phyloP scores from a whole-genome alignment of 2,329 filamentous ascomycete genomes.

The Myriosclerotinia curreyana region DNA sequence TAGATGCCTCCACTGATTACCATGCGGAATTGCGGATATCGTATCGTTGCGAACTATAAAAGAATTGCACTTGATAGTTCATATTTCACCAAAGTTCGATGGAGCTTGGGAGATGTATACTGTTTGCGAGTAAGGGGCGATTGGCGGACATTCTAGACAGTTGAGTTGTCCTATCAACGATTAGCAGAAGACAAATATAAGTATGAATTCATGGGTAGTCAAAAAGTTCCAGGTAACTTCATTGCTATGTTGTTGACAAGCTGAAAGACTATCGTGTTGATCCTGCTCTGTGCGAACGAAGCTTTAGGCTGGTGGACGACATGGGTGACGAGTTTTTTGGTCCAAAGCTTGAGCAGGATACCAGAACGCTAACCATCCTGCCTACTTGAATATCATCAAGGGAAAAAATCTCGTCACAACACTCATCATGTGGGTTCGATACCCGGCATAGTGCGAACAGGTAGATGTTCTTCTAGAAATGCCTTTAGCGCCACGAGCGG shows the following conservation, averaged over 20 bases:
- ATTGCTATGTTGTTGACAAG: neutral
- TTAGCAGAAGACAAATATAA: neutral
- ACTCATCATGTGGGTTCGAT: neutral
- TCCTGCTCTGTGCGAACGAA: neutral
- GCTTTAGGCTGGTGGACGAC: neutral
- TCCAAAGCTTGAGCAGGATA: neutral
- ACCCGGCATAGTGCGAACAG: neutral
- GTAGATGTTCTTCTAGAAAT: neutral
- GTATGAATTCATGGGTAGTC: neutral
- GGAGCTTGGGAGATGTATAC: neutral
- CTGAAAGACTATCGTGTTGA: neutral
- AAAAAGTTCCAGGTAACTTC: neutral
- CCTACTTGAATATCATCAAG: neutral
- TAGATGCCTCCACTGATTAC: neutral
- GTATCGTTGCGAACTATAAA: neutral
- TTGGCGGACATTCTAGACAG: neutral
- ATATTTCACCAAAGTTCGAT: neutral
- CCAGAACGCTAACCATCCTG: neutral
- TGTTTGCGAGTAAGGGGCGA: neutral
- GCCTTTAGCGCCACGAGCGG: slow-evolving; percentile 44
- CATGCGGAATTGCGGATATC: neutral
- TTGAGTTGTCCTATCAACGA: neutral
- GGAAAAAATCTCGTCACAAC: neutral
- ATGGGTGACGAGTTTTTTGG: too few relatives aligned
- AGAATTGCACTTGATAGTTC: neutral